Percentiles rank a stretch among this genome's conserved stretches.
Evolutionary conservation across 257 asterid species (phyloP).

Genomic region (Petrea volubilis): DNA sequence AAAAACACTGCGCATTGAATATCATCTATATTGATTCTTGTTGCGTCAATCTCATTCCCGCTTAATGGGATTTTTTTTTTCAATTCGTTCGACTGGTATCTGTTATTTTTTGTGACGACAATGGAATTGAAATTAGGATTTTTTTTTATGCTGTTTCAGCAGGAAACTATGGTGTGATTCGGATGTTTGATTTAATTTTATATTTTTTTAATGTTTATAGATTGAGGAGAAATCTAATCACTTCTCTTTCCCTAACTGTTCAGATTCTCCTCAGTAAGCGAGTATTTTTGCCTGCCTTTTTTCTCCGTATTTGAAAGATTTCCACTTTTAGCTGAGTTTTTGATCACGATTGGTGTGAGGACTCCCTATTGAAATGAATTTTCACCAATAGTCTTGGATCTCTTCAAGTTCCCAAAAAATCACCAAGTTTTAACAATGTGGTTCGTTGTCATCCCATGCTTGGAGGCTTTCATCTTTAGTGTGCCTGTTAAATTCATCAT

Average conservation of each 20-base stretch:
- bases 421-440: background rate
- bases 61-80: background rate
- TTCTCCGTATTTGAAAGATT: background rate
- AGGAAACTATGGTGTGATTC: background rate
- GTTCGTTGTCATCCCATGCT: constrained; percentile 1
- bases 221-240: constrained; percentile 4
- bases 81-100: background rate
- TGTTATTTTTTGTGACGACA: background rate
- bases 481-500: background rate
- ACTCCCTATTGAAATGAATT: background rate
- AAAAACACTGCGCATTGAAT: constrained; percentile 2
- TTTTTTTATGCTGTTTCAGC: background rate
- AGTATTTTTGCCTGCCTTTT: background rate
- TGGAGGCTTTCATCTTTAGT: background rate
- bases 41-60: background rate
- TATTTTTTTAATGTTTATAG: background rate
- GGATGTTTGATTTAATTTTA: background rate
- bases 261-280: background rate
- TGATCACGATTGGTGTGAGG: background rate
- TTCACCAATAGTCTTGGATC: background rate
- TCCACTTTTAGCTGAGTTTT: background rate
- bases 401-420: background rate
- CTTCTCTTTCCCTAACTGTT: background rate
- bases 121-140: constrained; percentile 6
- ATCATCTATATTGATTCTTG: background rate